phyloP scores from a whole-genome alignment of 1,284 basidiomycete species.

The Trametes polyzona region DNA sequence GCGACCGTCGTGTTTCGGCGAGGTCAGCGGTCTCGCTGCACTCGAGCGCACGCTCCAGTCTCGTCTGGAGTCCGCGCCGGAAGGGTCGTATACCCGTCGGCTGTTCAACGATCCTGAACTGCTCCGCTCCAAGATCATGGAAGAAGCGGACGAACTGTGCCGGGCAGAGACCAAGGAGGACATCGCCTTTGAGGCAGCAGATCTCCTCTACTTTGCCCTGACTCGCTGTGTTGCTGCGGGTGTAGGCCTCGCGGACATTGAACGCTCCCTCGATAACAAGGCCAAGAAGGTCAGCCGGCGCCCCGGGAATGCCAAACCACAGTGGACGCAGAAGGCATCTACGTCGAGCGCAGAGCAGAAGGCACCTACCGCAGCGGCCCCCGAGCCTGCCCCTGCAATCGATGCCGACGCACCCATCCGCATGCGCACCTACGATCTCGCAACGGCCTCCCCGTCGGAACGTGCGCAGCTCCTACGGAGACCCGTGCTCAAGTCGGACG shows the following conservation, averaged over 20 bases:
- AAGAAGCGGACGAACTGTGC: slow-evolving; percentile 97
- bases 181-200: slow-evolving; percentile 96
- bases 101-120: slow-evolving; percentile 86
- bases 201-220: slow-evolving; percentile 94
- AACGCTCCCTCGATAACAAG: slow-evolving; percentile 85
- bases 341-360: slow-evolving; percentile 26
- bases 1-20: slow-evolving; percentile 83
- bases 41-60: slow-evolving; percentile 84
- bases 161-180: slow-evolving; percentile 82
- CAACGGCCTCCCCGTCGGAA: slow-evolving; percentile 56
- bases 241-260: slow-evolving; percentile 85
- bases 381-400: slow-evolving; percentile 26
- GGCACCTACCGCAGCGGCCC: slow-evolving; percentile 32
- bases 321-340: slow-evolving; percentile 58
- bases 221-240: slow-evolving; percentile 87
- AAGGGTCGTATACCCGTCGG: slow-evolving; percentile 91
- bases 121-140: slow-evolving; percentile 93
- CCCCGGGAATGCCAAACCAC: slow-evolving; percentile 92
- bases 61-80: slow-evolving; percentile 78
- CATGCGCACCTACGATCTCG: slow-evolving; percentile 76
- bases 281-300: slow-evolving; percentile 88
- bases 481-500: slow-evolving; percentile 90
- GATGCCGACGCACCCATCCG: slow-evolving; percentile 57
- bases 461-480: slow-evolving; percentile 79
- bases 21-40: slow-evolving; percentile 75